phyloP scores from a whole-genome alignment of 2,329 filamentous ascomycete genomes.

The Xylariaceae sp. region DNA sequence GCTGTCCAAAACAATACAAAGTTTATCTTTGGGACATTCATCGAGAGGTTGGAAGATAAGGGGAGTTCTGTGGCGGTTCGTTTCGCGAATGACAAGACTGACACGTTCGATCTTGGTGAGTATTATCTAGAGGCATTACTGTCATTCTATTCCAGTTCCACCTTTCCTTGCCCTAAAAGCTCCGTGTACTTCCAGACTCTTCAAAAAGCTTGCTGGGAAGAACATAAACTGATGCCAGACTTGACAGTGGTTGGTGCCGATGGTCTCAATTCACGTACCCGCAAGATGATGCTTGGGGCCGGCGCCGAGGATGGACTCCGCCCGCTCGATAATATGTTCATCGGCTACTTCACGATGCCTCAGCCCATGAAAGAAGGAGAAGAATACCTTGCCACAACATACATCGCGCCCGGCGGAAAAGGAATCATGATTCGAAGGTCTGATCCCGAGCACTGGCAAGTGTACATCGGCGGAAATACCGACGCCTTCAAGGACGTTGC shows the following conservation, averaged over 20 bases:
- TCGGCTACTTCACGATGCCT: constrained; percentile 46
- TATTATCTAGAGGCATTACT: not conserved
- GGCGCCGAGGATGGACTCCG: constrained; percentile 36
- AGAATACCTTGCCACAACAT: constrained; percentile 47
- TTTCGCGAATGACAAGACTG: constrained; percentile 52
- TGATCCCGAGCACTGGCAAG: constrained; percentile 46
- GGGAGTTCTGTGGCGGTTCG: constrained; percentile 30
- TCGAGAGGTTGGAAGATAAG: constrained; percentile 38
- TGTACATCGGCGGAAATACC: constrained; percentile 46
- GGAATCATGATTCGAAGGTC: constrained; percentile 51
- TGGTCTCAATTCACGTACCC: constrained; percentile 57
- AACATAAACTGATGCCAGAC: not conserved
- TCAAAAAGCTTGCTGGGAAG: not conserved
- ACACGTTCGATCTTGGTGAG: constrained; percentile 53
- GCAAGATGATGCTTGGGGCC: constrained; percentile 49
- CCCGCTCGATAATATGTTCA: constrained; percentile 35
- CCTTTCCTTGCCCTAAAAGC: not conserved
- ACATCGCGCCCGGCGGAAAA: constrained; percentile 45
- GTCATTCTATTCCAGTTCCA: too few relatives aligned
- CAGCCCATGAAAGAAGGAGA: constrained; percentile 44
- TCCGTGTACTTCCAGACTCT: not conserved
- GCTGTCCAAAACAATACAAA: constrained; percentile 35
- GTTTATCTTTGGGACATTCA: constrained; percentile 43
- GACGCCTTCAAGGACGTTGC: constrained; percentile 21
- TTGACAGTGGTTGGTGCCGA: constrained; percentile 58